Base-by-base conservation (phyloP, 768 basidiomycete genomes). In the Phylloporus scabripes region DNA sequence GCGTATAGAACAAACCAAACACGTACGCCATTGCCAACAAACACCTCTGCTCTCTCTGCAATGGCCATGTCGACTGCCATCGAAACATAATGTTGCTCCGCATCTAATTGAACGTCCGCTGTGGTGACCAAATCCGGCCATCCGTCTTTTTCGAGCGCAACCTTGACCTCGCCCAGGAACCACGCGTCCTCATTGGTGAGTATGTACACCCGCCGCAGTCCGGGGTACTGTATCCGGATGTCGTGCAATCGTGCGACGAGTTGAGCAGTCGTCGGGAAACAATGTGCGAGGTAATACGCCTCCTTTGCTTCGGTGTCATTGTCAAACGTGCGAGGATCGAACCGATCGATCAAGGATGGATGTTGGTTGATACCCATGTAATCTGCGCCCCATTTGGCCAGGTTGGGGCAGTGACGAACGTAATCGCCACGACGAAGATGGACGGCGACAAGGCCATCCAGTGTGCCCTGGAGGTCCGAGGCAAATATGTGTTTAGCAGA, bases 21-120 rank as follows among this genome's bases (percentile, higher is more conserved):
- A 72, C 78, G 57, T 42, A 81, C 79, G 48, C 81, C 80, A 54
- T 82, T 83, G 0, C 81, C 81, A 7, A 82, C 65, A 57, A 81
- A 82, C 36, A 81, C 76, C 55, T 82, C 77, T 1, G 79, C 79
- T 42, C 69, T 66, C 58, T 77, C 72, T 1, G 77, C 81, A 21
- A 83, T 72, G 10, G 73, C 77, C 81, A 83, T 82, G 58, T 82
- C 81, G 32, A 81, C 72, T 1, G 78, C 79, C 60, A 74, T 74
- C 21, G 66, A 68, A 3, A 81, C 76, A 12, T 76, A 62, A 12
- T 56, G 61, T 58, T 82, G 79, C 42, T 72, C 74, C 31, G 64
- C 51, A 49, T 74, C 76, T 21, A 82, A 60, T 37, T 52, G 53
- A n/a, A 71, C 41, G 29, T 75, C 74, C 7, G 65, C 50, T 12